A percentile compares a stretch with the other conserved stretches of the same genome.
These are phyloP conservation scores for Penicillium desertorum DNA, from an alignment of 495 filamentous ascomycete genomes.

Conservation along the genomic window DNA sequence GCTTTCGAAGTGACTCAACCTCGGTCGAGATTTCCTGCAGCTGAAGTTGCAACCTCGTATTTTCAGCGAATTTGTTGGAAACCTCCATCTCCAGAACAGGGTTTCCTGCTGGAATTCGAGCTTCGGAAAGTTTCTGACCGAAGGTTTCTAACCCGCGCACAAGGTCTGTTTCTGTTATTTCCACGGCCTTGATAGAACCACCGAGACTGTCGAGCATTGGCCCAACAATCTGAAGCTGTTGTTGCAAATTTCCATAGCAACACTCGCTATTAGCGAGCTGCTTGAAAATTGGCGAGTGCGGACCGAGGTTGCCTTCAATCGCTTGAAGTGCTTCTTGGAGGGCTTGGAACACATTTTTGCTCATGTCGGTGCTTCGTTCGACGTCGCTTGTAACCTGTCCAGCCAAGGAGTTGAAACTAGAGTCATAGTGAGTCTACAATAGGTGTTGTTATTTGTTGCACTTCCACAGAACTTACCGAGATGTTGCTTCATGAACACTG, in stretches of 20 bases:
- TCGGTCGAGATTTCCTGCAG: slow-evolving; percentile 23
- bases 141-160: slow-evolving; percentile 23
- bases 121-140: slow-evolving; percentile 23
- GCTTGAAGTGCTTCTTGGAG: slow-evolving; percentile 26
- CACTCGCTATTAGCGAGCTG: slow-evolving; percentile 24
- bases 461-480: slow-evolving; percentile 24
- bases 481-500: slow-evolving; percentile 16
- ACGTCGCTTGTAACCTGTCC: slow-evolving; percentile 19
- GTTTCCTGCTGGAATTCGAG: slow-evolving; percentile 19
- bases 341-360: slow-evolving; percentile 12
- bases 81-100: slow-evolving; percentile 15
- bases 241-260: slow-evolving; percentile 17
- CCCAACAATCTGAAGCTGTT: slow-evolving; percentile 20
- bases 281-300: slow-evolving; percentile 25
- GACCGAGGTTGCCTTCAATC: slow-evolving; percentile 22
- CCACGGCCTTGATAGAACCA: slow-evolving; percentile 18
- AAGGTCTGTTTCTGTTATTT: slow-evolving; percentile 22
- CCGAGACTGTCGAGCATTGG: slow-evolving; percentile 23
- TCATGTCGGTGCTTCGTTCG: slow-evolving; percentile 18
- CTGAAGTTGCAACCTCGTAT: slow-evolving; percentile 27
- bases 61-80: slow-evolving; percentile 22
- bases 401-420: slow-evolving; percentile 25
- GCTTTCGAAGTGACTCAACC: slow-evolving; percentile 17
- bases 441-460: not conserved
- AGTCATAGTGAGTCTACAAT: not conserved